These are phyloP conservation scores for Chaetomium olivaceum DNA, from an alignment of 2,329 filamentous ascomycete genomes.

Conservation along the genomic window DNA sequence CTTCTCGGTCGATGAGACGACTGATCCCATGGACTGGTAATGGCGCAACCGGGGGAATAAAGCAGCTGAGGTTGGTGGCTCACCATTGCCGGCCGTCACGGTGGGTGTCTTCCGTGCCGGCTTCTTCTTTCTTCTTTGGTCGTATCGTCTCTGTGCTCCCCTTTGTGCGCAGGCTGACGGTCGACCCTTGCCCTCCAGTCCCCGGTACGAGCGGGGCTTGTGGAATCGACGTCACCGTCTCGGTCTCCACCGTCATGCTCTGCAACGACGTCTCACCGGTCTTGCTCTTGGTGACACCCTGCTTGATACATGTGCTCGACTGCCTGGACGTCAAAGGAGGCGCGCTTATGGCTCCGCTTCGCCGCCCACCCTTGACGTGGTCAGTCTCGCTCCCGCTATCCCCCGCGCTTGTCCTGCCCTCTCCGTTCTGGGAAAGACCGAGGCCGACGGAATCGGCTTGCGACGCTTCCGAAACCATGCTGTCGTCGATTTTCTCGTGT, in stretches of 20 bases:
- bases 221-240: slow-evolving; percentile 88
- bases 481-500: slow-evolving; percentile 56
- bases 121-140: slow-evolving; percentile 89
- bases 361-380: slow-evolving; percentile 48
- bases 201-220: slow-evolving; percentile 72
- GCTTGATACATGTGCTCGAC: slow-evolving; percentile 66
- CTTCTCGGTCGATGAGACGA: slow-evolving; percentile 37
- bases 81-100: slow-evolving; percentile 72
- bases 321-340: slow-evolving; percentile 62
- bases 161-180: slow-evolving; percentile 78
- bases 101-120: slow-evolving; percentile 70
- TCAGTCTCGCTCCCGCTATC: slow-evolving; percentile 70
- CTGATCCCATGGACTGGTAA: slow-evolving; percentile 44
- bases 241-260: slow-evolving; percentile 97
- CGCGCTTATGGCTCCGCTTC: slow-evolving; percentile 45
- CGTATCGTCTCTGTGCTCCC: slow-evolving; percentile 94
- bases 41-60: slow-evolving; percentile 42
- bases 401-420: slow-evolving; percentile 52
- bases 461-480: slow-evolving; percentile 46
- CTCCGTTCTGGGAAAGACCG: slow-evolving; percentile 45
- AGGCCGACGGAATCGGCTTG: slow-evolving; percentile 45
- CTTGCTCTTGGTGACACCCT: slow-evolving; percentile 65
- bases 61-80: slow-evolving; percentile 43
- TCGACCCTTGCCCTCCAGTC: slow-evolving; percentile 63
- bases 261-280: slow-evolving; percentile 72